These are phyloP conservation scores for Tuber borchii DNA, from an alignment of 495 filamentous ascomycete genomes.

Conservation along the genomic window DNA sequence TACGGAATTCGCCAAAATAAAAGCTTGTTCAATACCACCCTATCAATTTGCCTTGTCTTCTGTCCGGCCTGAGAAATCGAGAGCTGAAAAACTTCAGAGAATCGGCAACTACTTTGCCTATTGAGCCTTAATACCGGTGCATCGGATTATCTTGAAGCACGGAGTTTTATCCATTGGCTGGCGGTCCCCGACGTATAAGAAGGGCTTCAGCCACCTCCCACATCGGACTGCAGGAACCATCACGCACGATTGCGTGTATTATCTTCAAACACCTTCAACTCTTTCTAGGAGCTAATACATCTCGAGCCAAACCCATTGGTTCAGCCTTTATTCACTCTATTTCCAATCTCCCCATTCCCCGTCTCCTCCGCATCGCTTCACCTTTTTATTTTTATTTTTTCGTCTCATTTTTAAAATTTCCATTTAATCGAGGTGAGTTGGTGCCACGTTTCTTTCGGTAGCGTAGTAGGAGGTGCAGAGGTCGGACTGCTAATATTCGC, in stretches of 20 bases:
- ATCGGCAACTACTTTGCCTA: neutral
- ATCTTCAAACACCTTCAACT: neutral
- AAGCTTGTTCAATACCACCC: neutral
- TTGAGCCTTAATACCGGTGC: neutral
- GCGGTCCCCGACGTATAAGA: slow-evolving; percentile 1
- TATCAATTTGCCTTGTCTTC: neutral
- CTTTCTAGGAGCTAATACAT: slow-evolving; percentile 2
- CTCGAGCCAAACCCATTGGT: neutral
- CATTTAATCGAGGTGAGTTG: neutral
- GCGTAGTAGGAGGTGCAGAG: neutral
- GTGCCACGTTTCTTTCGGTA: slow-evolving; percentile 2
- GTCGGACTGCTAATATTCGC: slow-evolving; percentile 1
- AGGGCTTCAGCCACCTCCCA: neutral
- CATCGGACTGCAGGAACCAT: neutral
- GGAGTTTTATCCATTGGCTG: slow-evolving; percentile 3
- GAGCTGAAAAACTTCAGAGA: neutral
- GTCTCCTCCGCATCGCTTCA: neutral
- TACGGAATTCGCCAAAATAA: neutral
- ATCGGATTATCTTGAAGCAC: slow-evolving; percentile 1
- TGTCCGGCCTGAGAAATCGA: neutral
- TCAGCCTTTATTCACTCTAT: neutral
- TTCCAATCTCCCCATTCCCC: neutral
- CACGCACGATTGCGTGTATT: slow-evolving; percentile 4
- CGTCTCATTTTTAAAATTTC: slow-evolving; percentile 1
- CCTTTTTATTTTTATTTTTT: neutral